Evolutionary conservation across 441 rosid species (phyloP).

Genomic region (Populus hybrid): DNA sequence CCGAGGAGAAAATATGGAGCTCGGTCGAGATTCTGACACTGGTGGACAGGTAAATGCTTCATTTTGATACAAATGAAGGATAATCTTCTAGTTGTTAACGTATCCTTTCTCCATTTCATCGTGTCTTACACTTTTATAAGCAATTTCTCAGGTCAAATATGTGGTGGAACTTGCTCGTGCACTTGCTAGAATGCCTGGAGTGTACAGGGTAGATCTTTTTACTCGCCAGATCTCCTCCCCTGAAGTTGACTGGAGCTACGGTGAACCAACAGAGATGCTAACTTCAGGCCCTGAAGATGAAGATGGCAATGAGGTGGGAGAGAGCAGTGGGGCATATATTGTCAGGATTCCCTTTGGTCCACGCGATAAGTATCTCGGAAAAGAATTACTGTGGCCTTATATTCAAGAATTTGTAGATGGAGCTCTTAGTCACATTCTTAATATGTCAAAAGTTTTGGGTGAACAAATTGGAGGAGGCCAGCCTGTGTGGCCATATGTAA

Average conservation of each 20-base stretch:
- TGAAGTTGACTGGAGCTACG: conserved; percentile 97
- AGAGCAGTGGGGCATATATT: conserved; percentile 95
- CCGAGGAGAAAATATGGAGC: conserved; percentile 98
- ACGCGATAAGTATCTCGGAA: conserved; percentile 68
- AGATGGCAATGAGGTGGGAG: conserved; percentile 69
- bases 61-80: neutral
- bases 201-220: conserved; percentile 92
- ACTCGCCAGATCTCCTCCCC: conserved; percentile 84
- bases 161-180: conserved; percentile 97
- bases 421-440: conserved; percentile 82
- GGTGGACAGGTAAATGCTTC: conserved; percentile 81
- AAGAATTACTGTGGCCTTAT: conserved; percentile 91
- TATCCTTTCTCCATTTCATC: neutral
- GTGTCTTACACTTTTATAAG: neutral
- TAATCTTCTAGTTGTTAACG: neutral
- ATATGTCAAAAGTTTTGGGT: conserved; percentile 88
- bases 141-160: conserved; percentile 71
- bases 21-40: conserved; percentile 96
- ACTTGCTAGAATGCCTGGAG: conserved; percentile 95
- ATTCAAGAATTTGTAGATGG: conserved; percentile 98
- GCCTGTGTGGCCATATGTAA: conserved; percentile 95
- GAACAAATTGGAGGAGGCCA: conserved; percentile 85
- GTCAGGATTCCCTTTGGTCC: conserved; percentile 96
- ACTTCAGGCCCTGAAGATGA: conserved; percentile 60
- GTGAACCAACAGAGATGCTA: conserved; percentile 96